Base-by-base conservation (phyloP, 2,329 filamentous ascomycete species). In the Lizonia empirigonia region DNA sequence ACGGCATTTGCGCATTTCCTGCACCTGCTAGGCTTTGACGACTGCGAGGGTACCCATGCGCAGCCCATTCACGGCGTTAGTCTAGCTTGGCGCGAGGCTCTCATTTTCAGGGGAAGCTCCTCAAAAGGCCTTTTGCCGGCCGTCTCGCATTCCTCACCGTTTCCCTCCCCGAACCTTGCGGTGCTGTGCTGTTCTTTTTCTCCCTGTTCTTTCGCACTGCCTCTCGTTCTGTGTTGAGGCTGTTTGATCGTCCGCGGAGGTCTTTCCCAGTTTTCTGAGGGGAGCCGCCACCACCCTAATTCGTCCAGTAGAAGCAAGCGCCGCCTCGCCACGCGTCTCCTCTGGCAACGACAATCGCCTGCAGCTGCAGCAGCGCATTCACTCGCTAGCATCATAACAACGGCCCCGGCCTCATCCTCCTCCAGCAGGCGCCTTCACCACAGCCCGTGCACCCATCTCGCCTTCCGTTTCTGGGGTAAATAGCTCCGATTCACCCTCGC, bases 321-420 rank as follows among this genome's bases (percentile, higher is more conserved):
- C 63, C 62, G 58, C 59, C 51, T 58, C 62, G 62, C 66, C 67
- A 65, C 68, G 66, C 67, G 64, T 68, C 60, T 64, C 62, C 58
- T 58, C 59, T 63, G 59, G 58, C 64, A 62, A 61, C 67, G 60
- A 66, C 69, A 23, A 46, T 61, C 50, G 44, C 46, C 57, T 58
- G 55, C 62, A 54, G 45, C 60, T 60, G 62, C 58, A 39, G 55
- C 60, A 54, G 61, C 63, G 47, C 58, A 62, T 55, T 39, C 62
- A 60, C 68, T 57, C 69, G 61, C 61, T 71, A 56, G 53, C 54
- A 55, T 49, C 26, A 54, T 36, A 45, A 57, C 52, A 60, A 65
- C 55, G 50, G 42, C 46, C 24, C 44, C 51, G 34, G 24, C 44
- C 36, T 51, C 32, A 40, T 49, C 48, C 44, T 41, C 37, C 35